Evolutionary conservation across 1,284 basidiomycete species (phyloP), one percentile per base, ranked within the genome.

Genomic region (Puccinia polysora): DNA sequence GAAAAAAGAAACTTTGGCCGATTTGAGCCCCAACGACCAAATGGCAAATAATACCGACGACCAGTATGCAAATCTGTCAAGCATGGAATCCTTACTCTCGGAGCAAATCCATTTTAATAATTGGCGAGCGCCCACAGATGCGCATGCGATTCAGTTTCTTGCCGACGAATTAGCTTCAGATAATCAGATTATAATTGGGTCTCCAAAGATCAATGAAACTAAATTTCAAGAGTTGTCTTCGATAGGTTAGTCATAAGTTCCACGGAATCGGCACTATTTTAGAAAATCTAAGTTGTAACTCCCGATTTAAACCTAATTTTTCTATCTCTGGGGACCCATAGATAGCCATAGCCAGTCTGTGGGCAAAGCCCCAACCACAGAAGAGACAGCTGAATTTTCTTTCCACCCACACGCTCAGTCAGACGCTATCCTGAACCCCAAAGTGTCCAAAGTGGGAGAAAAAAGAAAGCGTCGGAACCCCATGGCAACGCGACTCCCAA

Each of bases 401-500:
- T 12, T 45, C 8, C 40, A 28, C 4, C 38, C 8, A 47, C 3
- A 52, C 6, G 18, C 15, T 45, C 18, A 25, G 25, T n/a, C 30
- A 23, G 49, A 53, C 8, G 36, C 15, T 32, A 6, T 23, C n/a
- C 20, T 38, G 55, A 30, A 45, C 28, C 1, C 28, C n/a, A 58
- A 68, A 5, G 58, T 3, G 8, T 18, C 36, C n/a, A 58, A 55
- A 28, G 49, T 58, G n/a, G 53, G 52, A 14, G 55, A 69, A 38
- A 69, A 60, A 38, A 69, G 67, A 60, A 69, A 69, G 25, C 38
- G 67, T 45, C 55, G 67, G 1, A 69, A 69, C 43, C 67, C 67
- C 20, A 69, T 69, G 67, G 67, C 67, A 8, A 69, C 67, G 18
- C 55, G 56, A 36, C 56, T 56, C 8, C 67, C 67, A 3, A 59